Conservation (phyloP, 352 stramenopile genomes). For the Pythium diclinum region DNA sequence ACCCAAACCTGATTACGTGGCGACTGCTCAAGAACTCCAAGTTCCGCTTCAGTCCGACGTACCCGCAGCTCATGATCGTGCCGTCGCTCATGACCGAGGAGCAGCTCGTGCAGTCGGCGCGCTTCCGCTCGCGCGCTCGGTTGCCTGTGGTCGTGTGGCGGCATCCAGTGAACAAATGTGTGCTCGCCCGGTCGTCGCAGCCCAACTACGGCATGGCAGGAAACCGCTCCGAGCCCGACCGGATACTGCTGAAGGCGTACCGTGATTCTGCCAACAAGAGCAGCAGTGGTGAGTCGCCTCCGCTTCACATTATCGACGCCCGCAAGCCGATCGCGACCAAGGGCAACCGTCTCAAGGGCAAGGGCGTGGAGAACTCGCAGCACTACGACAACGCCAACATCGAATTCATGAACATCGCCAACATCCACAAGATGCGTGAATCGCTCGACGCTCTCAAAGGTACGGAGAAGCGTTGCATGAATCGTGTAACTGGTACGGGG, state of each 20-base stretch:
- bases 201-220: slow-evolving; percentile 96
- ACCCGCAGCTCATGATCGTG: slow-evolving; percentile 94
- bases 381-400: slow-evolving; percentile 95
- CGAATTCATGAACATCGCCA: slow-evolving; percentile 98
- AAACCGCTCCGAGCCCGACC: slow-evolving; percentile 91
- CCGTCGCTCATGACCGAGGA: slow-evolving; percentile 92
- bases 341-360: slow-evolving; percentile 79
- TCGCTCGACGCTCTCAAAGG: slow-evolving; percentile 86
- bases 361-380: slow-evolving; percentile 95
- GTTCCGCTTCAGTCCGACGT: slow-evolving; percentile 92
- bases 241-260: slow-evolving; percentile 84
- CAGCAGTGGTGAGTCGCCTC: slow-evolving; percentile 59
- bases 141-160: slow-evolving; percentile 93
- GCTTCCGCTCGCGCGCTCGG: slow-evolving; percentile 91
- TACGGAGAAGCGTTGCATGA: slow-evolving; percentile 21
- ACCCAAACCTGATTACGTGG: slow-evolving; percentile 60
- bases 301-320: slow-evolving; percentile 84
- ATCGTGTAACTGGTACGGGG: neutral
- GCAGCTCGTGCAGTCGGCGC: slow-evolving; percentile 82
- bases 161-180: slow-evolving; percentile 88
- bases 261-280: slow-evolving; percentile 84
- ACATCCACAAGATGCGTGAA: slow-evolving; percentile 99
- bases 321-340: slow-evolving; percentile 79
- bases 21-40: slow-evolving; percentile 87
- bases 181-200: slow-evolving; percentile 93